Conservation (phyloP, 2,329 filamentous ascomycete species). For the Ophiostoma triangulosporum region DNA sequence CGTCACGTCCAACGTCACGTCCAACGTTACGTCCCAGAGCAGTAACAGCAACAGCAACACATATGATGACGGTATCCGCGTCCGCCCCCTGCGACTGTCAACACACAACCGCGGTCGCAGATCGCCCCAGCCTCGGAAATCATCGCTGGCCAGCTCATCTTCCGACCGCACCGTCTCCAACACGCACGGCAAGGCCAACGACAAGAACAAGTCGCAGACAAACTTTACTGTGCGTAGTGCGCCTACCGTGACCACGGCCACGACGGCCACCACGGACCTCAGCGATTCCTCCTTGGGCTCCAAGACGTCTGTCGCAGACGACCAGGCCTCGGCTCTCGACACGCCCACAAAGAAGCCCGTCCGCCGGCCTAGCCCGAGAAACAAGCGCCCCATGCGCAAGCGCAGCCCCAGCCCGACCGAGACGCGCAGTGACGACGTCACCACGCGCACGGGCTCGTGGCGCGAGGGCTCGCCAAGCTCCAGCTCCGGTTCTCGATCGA, state of each 20-base stretch:
- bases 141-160: neutral
- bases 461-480: constrained; percentile 14
- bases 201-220: neutral
- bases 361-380: constrained; percentile 1
- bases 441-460: constrained; percentile 18
- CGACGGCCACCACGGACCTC: neutral
- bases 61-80: constrained; percentile 19
- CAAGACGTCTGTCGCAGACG: neutral
- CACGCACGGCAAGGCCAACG: neutral
- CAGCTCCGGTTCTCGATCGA: constrained; percentile 1
- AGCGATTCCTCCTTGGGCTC: neutral
- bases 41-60: constrained; percentile 4
- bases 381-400: constrained; percentile 15
- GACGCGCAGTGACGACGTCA: constrained; percentile 19
- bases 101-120: neutral
- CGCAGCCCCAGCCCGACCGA: constrained; percentile 19
- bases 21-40: neutral
- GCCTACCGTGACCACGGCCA: constrained; percentile 1
- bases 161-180: neutral
- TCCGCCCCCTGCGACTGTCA: constrained; percentile 12
- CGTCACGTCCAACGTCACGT: neutral
- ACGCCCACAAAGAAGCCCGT: constrained; percentile 15
- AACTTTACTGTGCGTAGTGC: constrained; percentile 8
- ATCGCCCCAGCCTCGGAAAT: neutral
- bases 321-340: constrained; percentile 21